These are phyloP conservation scores for Pneumocystis oryctolagi DNA, from an alignment of 1,139 yeast genomes.

Conservation along the genomic window DNA sequence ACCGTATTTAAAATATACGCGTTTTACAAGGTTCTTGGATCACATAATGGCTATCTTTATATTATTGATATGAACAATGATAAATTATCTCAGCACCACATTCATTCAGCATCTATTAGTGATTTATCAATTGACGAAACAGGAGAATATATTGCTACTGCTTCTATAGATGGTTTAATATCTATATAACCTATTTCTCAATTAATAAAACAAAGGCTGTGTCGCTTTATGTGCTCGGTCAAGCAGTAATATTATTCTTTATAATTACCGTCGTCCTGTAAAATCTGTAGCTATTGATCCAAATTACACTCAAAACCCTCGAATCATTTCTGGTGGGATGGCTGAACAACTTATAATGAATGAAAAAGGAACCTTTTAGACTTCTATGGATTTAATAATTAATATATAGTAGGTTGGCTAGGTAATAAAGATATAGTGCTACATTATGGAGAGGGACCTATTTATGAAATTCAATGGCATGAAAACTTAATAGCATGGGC, in stretches of 20 bases:
- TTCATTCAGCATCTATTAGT: constrained; percentile 69
- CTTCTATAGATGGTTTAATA: constrained; percentile 10
- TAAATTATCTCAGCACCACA: constrained; percentile 51
- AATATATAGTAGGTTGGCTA: constrained; percentile 45
- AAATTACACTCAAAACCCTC: constrained; percentile 41
- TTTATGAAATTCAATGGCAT: constrained; percentile 48
- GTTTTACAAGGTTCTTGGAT: constrained; percentile 37
- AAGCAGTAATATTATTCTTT: constrained; percentile 18
- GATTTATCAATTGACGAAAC: constrained; percentile 40
- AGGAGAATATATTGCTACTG: constrained; percentile 10
- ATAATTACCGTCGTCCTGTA: constrained; percentile 75
- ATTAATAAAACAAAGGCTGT: constrained; percentile 4
- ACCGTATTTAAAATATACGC: constrained; percentile 58
- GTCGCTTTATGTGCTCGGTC: constrained; percentile 2
- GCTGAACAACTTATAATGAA: constrained; percentile 69
- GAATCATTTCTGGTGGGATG: constrained; percentile 64
- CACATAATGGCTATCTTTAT: constrained; percentile 68
- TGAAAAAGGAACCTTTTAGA: constrained; percentile 27
- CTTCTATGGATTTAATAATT: neutral
- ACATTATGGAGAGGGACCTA: constrained; percentile 53
- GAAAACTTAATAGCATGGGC: constrained; percentile 69
- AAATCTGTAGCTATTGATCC: constrained; percentile 73
- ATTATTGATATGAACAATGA: constrained; percentile 36
- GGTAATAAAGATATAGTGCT: constrained; percentile 62
- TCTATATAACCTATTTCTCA: neutral